phyloP scores from a whole-genome alignment of 345 rosid genomes.

The Euphorbia tirucalli region DNA sequence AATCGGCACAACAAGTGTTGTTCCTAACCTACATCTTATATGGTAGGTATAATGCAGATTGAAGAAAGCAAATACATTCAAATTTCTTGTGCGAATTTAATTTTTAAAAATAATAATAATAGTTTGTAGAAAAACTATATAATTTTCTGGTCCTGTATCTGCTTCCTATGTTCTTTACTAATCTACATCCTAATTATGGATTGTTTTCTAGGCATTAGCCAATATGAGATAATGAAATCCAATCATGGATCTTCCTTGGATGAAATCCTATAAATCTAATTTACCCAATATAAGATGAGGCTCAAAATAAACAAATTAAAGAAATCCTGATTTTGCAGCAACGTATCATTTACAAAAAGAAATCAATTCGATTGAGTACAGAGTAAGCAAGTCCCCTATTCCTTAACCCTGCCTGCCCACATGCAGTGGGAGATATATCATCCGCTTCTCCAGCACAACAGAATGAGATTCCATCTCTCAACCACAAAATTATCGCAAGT shows the following conservation, averaged over 20 bases:
- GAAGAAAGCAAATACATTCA: background rate
- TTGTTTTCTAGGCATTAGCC: background rate
- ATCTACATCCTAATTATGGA: background rate
- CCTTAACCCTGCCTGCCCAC: background rate
- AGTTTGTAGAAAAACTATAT: background rate
- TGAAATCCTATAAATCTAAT: background rate
- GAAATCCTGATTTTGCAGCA: background rate
- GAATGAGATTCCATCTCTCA: background rate
- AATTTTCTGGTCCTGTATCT: background rate
- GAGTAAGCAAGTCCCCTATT: background rate
- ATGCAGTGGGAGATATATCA: background rate
- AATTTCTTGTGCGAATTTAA: too few species aligned
- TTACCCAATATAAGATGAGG: background rate
- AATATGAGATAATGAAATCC: constrained; percentile 1
- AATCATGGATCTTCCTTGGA: background rate
- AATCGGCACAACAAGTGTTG: background rate
- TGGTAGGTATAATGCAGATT: background rate
- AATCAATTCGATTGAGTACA: background rate
- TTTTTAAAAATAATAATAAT: background rate
- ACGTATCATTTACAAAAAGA: background rate
- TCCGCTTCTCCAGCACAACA: background rate
- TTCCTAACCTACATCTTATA: background rate
- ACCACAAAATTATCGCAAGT: background rate
- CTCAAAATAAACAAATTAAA: background rate
- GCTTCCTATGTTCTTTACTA: background rate